These are phyloP conservation scores for Suhomyces wounanorum DNA, from an alignment of 1,139 yeast genomes.

Conservation along the genomic window DNA sequence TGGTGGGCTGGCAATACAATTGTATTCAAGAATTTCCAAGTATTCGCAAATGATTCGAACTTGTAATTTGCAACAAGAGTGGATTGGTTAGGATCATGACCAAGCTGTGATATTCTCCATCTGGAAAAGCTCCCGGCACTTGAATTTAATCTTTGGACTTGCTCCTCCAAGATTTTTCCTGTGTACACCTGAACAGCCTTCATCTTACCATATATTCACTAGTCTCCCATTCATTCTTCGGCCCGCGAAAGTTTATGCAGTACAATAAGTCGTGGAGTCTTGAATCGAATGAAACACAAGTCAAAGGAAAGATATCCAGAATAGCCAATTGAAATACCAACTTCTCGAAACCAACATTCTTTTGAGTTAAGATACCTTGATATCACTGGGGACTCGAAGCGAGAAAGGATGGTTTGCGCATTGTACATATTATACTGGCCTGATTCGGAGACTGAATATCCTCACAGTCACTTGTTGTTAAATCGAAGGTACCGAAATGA, in stretches of 20 bases:
- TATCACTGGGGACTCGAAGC: background rate
- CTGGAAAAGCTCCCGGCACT: constrained; percentile 9
- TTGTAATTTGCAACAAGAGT: constrained; percentile 31
- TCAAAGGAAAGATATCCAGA: background rate
- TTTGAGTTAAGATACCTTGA: background rate
- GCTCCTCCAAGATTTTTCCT: constrained; percentile 15
- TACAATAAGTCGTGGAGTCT: background rate
- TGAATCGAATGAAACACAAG: background rate
- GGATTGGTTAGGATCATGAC: constrained; percentile 6
- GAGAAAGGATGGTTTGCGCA: constrained; percentile 37
- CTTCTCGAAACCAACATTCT: background rate
- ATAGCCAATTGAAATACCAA: background rate
- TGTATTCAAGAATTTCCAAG: constrained; percentile 66
- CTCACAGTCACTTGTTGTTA: constrained; percentile 38
- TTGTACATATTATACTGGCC: constrained; percentile 42
- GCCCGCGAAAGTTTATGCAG: constrained; percentile 2
- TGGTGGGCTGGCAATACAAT: constrained; percentile 63
- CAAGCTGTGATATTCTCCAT: constrained; percentile 5
- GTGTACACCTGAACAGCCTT: constrained; percentile 8
- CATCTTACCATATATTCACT: too few relatives aligned
- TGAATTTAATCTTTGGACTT: constrained; percentile 14
- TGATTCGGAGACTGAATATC: constrained; percentile 29
- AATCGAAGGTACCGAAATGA: constrained; percentile 40
- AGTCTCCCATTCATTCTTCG: background rate
- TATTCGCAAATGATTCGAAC: constrained; percentile 54